Base-by-base conservation (phyloP, 2,329 filamentous ascomycete genomes). In the Thielaviopsis punctulata region DNA sequence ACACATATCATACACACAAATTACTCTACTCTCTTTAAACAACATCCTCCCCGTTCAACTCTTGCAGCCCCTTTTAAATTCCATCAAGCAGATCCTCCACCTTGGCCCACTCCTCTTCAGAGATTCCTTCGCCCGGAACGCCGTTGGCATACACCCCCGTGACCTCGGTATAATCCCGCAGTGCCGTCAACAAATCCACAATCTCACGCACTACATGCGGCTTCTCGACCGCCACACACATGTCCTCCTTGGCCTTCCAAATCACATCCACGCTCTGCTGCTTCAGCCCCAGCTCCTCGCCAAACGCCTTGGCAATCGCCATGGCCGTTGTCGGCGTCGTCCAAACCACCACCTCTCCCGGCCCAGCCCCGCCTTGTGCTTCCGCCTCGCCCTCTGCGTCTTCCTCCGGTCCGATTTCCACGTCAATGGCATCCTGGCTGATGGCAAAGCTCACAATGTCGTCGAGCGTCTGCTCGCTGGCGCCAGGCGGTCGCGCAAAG, bases 221-320 rank as follows among this genome's bases (percentile, higher is more conserved):
- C 27, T 73, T 70, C 52, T 79, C 72, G 45, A 86, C 59, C 7
- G 69, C 67, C 13, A 84, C 75, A 62, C 76, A 75, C 0, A 82
- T 86, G 56, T 92, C 86, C 59, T 80, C 76, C 56, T 86, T 87
- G 0, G 85, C 75, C 57, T 80, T 76, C 80, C 84, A 93, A 46
- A 92, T 73, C 49, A 93, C 86, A 50, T 88, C 84, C 25, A 77
- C 76, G 58, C 75, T 80, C 52, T 80, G 69, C 43, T 88, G 75
- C 54, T 79, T 73, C 56, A 88, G 63, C 0, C 71, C 73, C 15
- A 82, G 69, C 24, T 70, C 67, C 27, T 57, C 57, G n/a, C 49
- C 55, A 3, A 60, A 53, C 8, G 43, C 56, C 15, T 27, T 41
- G 4, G 54, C 56, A 36, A 55, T 49, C 13, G 30, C n/a, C 43